Percentiles rank a stretch among this genome's conserved stretches.
phyloP scores from a whole-genome alignment of 371 early-diverging fungal species.

The Mortierella sp. region DNA sequence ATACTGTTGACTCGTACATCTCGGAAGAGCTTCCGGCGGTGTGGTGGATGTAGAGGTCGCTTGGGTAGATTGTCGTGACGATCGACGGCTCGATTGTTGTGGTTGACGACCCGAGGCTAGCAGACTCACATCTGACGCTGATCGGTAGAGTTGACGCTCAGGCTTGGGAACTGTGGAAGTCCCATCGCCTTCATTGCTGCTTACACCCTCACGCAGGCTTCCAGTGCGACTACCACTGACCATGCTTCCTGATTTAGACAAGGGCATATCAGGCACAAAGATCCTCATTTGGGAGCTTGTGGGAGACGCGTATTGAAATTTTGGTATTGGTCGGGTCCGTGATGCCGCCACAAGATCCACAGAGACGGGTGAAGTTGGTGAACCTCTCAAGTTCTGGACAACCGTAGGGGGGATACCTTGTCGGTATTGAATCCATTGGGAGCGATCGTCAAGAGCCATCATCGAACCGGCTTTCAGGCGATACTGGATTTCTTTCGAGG shows the following conservation, averaged over 20 bases:
- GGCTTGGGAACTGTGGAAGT: background rate
- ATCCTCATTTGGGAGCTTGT: constrained; percentile 38
- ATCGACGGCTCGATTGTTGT: background rate
- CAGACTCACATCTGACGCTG: constrained; percentile 25
- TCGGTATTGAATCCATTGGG: constrained; percentile 19
- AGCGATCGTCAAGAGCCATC: constrained; percentile 22
- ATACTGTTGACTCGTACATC: constrained; percentile 31
- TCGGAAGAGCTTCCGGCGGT: constrained; percentile 1
- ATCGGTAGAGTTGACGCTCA: constrained; percentile 13
- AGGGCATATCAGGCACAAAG: constrained; percentile 27
- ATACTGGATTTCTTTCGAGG: constrained; percentile 14
- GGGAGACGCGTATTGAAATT: constrained; percentile 46
- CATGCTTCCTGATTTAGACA: constrained; percentile 1
- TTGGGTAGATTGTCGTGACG: background rate
- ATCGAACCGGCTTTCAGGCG: constrained; percentile 17
- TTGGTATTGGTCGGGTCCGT: constrained; percentile 12
- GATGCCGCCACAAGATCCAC: constrained; percentile 9
- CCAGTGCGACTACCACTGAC: constrained; percentile 15
- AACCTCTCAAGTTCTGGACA: constrained; percentile 31
- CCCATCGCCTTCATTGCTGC: background rate
- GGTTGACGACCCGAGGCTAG: background rate
- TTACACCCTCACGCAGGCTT: background rate
- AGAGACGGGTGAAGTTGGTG: constrained; percentile 18
- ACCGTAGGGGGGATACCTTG: constrained; percentile 16
- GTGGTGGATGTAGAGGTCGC: background rate